Base-by-base conservation (phyloP, 2,329 filamentous ascomycete species). In the Penicillium sp. region DNA sequence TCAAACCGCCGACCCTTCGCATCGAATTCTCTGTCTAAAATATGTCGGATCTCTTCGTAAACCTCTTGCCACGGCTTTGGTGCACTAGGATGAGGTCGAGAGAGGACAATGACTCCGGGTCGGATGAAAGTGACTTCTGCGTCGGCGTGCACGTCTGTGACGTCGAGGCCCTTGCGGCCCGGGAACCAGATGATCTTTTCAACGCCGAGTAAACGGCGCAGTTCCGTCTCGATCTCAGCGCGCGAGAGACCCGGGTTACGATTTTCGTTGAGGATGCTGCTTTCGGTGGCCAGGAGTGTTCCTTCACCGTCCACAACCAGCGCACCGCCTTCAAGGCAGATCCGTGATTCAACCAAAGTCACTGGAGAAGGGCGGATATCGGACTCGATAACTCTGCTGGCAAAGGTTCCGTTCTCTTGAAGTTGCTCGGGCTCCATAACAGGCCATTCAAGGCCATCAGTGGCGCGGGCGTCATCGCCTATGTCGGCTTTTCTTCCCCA, bases 271-370 rank as follows among this genome's bases (percentile, higher is more conserved):
- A 69, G 27, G 18, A 69, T 64, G 24, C 56, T 63, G 50, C 64
- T 69, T 36, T 67, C 65, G 3, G 61, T 61, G 14, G 52, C 63
- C 2, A 69, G 44, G 8, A 69, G 59, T 4, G 62, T 67, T 9
- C 66, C 66, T 22, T 68, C 58, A 1, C 67, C 67, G 48, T 69
- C 66, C 8, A 60, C 54, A 36, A 62, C 66, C 6, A 69, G 43
- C 8, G 58, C 63, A 2, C 66, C 66, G 3, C 66, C 66, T 48
- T 69, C 66, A 2, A 61, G 24, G 7, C 52, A 46, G 25, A 67
- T 18, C 5, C 28, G 45, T 2, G 63, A 64, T 30, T 56, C 56
- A 1, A 63, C 44, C 5, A 20, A n/a, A 8, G 42, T 54, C 11
- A 60, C 60, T 4, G 42, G 36, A 3, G 53, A 52, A 0, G 58